Percentiles rank a stretch among this genome's conserved stretches.
Evolutionary conservation across 352 stramenopile species (phyloP).

Genomic region (Elongisporangium anandrum): DNA sequence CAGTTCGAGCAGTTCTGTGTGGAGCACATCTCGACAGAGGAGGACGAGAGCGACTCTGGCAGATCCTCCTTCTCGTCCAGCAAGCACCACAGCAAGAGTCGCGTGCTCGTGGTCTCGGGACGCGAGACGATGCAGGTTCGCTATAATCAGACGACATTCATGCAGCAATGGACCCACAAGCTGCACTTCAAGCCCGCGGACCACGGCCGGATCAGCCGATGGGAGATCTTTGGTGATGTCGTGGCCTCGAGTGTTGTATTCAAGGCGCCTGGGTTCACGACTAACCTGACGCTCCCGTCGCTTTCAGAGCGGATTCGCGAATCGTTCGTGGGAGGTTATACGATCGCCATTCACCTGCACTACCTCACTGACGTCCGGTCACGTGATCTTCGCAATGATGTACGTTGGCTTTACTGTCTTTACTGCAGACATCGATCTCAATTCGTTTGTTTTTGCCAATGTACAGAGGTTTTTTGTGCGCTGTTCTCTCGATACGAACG

Average conservation of each 20-base stretch:
- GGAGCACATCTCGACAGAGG: conserved; percentile 63
- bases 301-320: conserved; percentile 79
- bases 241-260: conserved; percentile 86
- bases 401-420: conserved; percentile 10
- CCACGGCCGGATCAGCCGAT: conserved; percentile 51
- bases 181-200: conserved; percentile 70
- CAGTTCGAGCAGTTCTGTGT: conserved; percentile 75
- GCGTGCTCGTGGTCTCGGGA: conserved; percentile 66
- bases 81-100: conserved; percentile 21
- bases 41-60: conserved; percentile 19
- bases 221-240: conserved; percentile 85
- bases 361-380: conserved; percentile 64
- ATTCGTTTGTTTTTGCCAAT: background rate
- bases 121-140: conserved; percentile 84
- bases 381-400: conserved; percentile 48
- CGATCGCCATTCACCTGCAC: conserved; percentile 66
- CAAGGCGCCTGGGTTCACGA: conserved; percentile 66
- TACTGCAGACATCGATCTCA: background rate
- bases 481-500: conserved; percentile 80
- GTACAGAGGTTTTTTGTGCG: conserved; percentile 73
- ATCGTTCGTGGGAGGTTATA: conserved; percentile 77
- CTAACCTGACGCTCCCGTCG: conserved; percentile 77
- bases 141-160: conserved; percentile 78
- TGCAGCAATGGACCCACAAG: conserved; percentile 86
- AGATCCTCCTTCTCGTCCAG: conserved; percentile 3